phyloP scores from a whole-genome alignment of 495 filamentous ascomycete genomes.

The Diplogelasinospora grovesii region DNA sequence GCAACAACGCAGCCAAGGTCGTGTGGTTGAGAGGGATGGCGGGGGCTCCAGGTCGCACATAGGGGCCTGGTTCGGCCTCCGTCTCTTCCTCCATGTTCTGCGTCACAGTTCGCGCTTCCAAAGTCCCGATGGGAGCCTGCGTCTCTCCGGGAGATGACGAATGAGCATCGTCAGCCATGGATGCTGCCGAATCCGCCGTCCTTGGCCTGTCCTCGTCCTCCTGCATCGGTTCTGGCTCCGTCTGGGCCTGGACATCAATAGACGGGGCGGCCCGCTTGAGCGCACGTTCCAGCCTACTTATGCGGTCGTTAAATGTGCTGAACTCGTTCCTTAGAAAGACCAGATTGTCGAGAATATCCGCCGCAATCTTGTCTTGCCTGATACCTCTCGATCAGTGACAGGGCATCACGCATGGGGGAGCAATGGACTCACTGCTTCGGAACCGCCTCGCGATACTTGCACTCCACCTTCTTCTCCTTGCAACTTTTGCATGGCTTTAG shows the following conservation, averaged over 20 bases:
- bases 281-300: constrained; percentile 18
- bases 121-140: constrained; percentile 12
- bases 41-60: constrained; percentile 46
- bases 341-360: constrained; percentile 43
- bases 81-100: constrained; percentile 36
- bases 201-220: constrained; percentile 20
- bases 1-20: constrained; percentile 69
- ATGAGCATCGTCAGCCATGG: constrained; percentile 13
- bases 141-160: constrained; percentile 18
- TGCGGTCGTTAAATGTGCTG: constrained; percentile 20
- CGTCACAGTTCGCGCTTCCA: constrained; percentile 26
- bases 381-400: constrained; percentile 9
- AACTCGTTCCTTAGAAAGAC: constrained; percentile 27
- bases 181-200: constrained; percentile 15
- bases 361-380: constrained; percentile 47
- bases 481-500: constrained; percentile 53
- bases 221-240: constrained; percentile 6
- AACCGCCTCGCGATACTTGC: constrained; percentile 59
- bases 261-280: constrained; percentile 12
- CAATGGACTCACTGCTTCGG: constrained; percentile 54
- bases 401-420: background rate
- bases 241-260: constrained; percentile 8
- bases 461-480: constrained; percentile 50
- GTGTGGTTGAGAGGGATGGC: constrained; percentile 73
- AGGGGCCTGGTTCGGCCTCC: constrained; percentile 38